Percentiles rank a stretch among this genome's conserved stretches.
phyloP scores from a whole-genome alignment of 352 stramenopile genomes.

The Hyphochytrium catenoides region DNA sequence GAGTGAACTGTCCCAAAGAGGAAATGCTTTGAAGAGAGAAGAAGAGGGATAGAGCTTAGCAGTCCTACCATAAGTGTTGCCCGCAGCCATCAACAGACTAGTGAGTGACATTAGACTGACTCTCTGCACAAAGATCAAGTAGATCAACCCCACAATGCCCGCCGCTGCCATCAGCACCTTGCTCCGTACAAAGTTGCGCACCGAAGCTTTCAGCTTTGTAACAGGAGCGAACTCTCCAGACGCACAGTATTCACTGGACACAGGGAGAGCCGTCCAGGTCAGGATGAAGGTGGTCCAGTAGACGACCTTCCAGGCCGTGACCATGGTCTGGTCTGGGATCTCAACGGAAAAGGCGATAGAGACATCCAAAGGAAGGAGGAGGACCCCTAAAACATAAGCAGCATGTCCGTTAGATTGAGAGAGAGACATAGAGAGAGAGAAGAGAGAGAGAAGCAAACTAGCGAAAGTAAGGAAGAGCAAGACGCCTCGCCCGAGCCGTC shows the following conservation, averaged over 20 bases:
- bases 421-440: no score
- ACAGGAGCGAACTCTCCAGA: conserved; percentile 28
- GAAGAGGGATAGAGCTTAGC: no score
- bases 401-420: no score
- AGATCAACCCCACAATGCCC: conserved; percentile 13
- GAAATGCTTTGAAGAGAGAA: no score
- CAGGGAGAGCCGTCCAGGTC: conserved; percentile 28
- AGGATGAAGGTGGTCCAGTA: conserved; percentile 38
- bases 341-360: no score
- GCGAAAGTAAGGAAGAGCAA: no score
- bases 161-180: conserved; percentile 21
- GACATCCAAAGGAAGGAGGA: no score
- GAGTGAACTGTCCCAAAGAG: no score
- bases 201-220: conserved; percentile 14
- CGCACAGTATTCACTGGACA: conserved; percentile 28
- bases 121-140: conserved; percentile 28
- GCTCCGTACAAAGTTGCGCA: conserved; percentile 20
- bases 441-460: no score
- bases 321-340: no score
- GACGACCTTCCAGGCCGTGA: conserved; percentile 31
- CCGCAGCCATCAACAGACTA: conserved; percentile 25
- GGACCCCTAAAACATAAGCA: no score
- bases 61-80: conserved; percentile 46
- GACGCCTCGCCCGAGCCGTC: no score
- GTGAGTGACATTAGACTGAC: conserved; percentile 21